Evolutionary conservation across 2,329 filamentous ascomycete genomes (phyloP), one percentile per base, ranked within the genome.

Genomic region (Colletotrichum noveboracense): DNA sequence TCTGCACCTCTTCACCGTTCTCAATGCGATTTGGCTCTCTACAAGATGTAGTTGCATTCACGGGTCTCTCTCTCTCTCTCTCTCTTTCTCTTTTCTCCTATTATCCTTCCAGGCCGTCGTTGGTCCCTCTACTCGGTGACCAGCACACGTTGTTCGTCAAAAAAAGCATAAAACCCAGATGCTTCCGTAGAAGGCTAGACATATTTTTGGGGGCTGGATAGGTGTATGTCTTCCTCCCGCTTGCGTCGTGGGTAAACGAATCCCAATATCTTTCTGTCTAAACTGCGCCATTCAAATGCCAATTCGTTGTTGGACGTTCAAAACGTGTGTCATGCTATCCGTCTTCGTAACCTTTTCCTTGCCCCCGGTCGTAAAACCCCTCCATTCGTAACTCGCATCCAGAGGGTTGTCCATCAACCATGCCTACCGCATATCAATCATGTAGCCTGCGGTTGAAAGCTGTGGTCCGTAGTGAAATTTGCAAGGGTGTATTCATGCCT

Each of bases 241-340:
- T 26, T 16, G 21, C 10, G 26, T 62, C 7, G 30, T 48, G 64
- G 73, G 70, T 56, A 56, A 64, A 62, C 36, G 43, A 36, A 64
- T 43, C 52, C 32, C 32, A 43, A 28, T 61, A 48, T 55, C 62
- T 67, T 72, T 64, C 64, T 72, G 55, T 75, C 73, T 75, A 75
- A 65, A 61, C 74, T 74, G 38, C 74, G 74, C 74, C 70, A 58
- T 76, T 64, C 58, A 68, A 73, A 76, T 76, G 74, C 74, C 64
- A 71, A 71, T 60, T 70, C 67, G 64, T 76, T 60, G 74, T 76
- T 52, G 70, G 64, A 74, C 70, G 70, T 66, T 76, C n/a, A 58
- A 73, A 61, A 61, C 16, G 21, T 32, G 12, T 52, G 52, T 73
- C 70, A 60, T 69, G 48, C 74, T 65, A 65, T 69, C 74, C 70